Percentiles rank a stretch among this genome's conserved stretches.
These are phyloP conservation scores for Trichophyton verrucosum DNA, from an alignment of 2,329 filamentous ascomycete species.

Conservation along the genomic window DNA sequence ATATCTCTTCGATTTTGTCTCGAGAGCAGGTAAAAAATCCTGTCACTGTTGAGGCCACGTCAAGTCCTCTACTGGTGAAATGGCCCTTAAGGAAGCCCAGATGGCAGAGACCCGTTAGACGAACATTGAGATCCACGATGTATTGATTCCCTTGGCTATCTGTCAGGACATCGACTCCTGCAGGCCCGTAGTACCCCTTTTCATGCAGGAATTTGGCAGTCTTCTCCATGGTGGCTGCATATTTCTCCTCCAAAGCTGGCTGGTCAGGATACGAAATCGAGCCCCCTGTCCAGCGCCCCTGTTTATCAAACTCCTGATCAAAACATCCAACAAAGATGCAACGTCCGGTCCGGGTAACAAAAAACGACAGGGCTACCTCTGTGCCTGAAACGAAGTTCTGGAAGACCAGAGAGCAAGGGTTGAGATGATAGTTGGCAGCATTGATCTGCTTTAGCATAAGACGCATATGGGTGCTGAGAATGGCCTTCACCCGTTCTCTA, in stretches of 20 bases:
- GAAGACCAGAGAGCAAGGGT: background rate
- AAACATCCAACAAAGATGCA: background rate
- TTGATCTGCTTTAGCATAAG: background rate
- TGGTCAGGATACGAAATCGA: background rate
- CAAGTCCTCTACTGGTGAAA: background rate
- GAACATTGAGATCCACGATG: background rate
- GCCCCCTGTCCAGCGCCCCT: background rate
- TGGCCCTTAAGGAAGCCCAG: background rate
- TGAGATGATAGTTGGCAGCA: background rate
- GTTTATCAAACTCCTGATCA: background rate
- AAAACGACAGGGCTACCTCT: background rate
- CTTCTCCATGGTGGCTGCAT: background rate
- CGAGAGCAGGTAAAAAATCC: background rate
- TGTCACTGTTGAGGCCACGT: background rate
- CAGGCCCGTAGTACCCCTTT: background rate
- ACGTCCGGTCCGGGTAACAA: background rate
- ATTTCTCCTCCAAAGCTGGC: background rate
- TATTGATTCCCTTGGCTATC: background rate
- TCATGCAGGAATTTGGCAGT: background rate
- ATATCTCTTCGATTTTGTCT: background rate
- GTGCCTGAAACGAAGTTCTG: background rate
- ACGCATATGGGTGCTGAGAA: background rate
- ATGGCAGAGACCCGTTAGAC: background rate
- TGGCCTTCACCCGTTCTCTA: background rate
- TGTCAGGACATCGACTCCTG: background rate